Evolutionary conservation across 2,329 filamentous ascomycete species (phyloP).

Genomic region (Aureobasidium melanogenum): DNA sequence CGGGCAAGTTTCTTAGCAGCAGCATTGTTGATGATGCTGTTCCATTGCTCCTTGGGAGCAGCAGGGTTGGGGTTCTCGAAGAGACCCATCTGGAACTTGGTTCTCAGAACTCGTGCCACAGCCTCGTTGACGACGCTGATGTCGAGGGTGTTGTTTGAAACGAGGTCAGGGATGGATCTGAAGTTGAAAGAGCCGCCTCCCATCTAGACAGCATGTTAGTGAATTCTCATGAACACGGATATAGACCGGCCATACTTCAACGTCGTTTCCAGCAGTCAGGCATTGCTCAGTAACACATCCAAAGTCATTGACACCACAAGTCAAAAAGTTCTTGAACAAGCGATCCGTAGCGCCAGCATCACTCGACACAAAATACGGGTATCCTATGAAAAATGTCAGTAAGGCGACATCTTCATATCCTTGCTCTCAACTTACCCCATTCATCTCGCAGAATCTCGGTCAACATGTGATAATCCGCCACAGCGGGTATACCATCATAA

Average conservation of each 20-base stretch:
- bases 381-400: constrained; percentile 30
- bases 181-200: constrained; percentile 66
- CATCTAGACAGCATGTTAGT: constrained; percentile 5
- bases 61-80: constrained; percentile 62
- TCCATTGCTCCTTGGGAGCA: constrained; percentile 46
- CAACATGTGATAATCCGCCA: constrained; percentile 56
- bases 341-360: constrained; percentile 66
- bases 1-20: constrained; percentile 53
- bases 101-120: constrained; percentile 54
- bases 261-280: constrained; percentile 60
- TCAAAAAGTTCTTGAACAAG: constrained; percentile 53
- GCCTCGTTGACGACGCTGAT: constrained; percentile 54
- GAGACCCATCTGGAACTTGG: constrained; percentile 61
- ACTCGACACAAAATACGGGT: constrained; percentile 57
- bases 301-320: constrained; percentile 53
- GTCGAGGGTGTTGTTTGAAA: constrained; percentile 52
- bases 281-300: constrained; percentile 55
- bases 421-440: constrained; percentile 40
- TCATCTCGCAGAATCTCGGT: constrained; percentile 61
- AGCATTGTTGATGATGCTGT: constrained; percentile 53
- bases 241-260: constrained; percentile 36
- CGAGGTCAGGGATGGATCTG: constrained; percentile 55
- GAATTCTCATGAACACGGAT: rapidly evolving
- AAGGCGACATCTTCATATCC: not conserved
- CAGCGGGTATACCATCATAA: constrained; percentile 61